A percentile compares a stretch with the other conserved stretches of the same genome.
Evolutionary conservation across 192 early-diverging fungal species (phyloP).

Genomic region (Umbelopsis sp.): DNA sequence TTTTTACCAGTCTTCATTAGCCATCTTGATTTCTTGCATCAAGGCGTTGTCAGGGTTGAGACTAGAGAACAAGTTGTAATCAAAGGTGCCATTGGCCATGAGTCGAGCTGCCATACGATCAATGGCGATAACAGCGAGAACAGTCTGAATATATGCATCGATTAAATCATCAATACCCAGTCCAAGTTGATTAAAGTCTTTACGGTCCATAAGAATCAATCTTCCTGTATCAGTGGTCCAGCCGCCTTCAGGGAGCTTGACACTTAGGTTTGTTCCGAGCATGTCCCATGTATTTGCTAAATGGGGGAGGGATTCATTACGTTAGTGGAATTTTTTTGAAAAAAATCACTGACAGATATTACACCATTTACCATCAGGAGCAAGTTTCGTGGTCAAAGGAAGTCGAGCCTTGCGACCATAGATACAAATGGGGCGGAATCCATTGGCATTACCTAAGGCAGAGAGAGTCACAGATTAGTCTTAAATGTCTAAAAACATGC

Average conservation of each 20-base stretch:
- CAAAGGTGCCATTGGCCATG: slow-evolving; percentile 53
- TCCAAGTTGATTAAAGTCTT: slow-evolving; percentile 87
- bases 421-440: slow-evolving; percentile 81
- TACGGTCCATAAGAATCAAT: slow-evolving; percentile 86
- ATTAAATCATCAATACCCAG: slow-evolving; percentile 86
- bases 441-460: slow-evolving; percentile 46
- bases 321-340: too few species aligned
- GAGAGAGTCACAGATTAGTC: background rate
- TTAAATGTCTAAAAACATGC: background rate
- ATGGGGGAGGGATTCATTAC: too few species aligned
- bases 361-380: slow-evolving; percentile 42
- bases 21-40: slow-evolving; percentile 51
- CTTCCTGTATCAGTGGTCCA: slow-evolving; percentile 86
- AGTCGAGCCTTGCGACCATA: slow-evolving; percentile 79
- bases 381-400: slow-evolving; percentile 62
- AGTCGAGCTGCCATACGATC: slow-evolving; percentile 73
- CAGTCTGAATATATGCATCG: slow-evolving; percentile 88
- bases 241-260: slow-evolving; percentile 71
- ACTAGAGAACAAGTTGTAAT: slow-evolving; percentile 57
- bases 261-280: slow-evolving; percentile 86
- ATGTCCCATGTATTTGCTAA: slow-evolving; percentile 84
- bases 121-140: slow-evolving; percentile 81
- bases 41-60: slow-evolving; percentile 64
- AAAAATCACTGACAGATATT: background rate
- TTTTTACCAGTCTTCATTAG: slow-evolving; percentile 36